Base-by-base conservation (phyloP, 148 eudicot genomes). In the Rhododendron ovatum region DNA sequence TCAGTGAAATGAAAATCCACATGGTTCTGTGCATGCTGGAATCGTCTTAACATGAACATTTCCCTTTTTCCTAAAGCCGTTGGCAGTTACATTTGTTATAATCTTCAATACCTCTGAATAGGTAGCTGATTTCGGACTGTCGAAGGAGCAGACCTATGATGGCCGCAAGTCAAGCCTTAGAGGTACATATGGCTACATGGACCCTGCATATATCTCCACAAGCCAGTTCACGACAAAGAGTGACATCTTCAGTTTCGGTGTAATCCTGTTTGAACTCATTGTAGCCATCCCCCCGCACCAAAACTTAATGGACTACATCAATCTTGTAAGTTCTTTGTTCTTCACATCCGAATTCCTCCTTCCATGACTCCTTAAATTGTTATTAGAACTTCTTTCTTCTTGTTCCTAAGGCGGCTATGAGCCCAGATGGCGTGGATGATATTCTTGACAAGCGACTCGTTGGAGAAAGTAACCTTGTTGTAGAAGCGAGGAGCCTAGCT, bases 81-180 rank as follows among this genome's bases (percentile, higher is more conserved):
- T 51, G 3, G 80, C 57, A 41, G 14, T 17, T 75, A 18, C 39
- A 4, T 12, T 10, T 20, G 13, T 73, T 18, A 11, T 51, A 39
- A 14, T 63, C 24, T 65, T 84, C 45, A 48, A n/a, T 59, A 17
- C 77, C 59, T 85, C 30, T 85, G 80, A 88, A 86, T 87, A 97
- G 99, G 99, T 97, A 77, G 99, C 99, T 79, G 99, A 97, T 92
- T 97, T 97, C 82, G 99, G 99, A 84, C 92, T 97, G 76, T 97
- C 99, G 33, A 97, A 93, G 88, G 99, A 95, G 91, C 94, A 92
- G 84, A 91, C 84, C 81, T 94, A 88, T 80, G 99, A 94, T 87
- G 94, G 98, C 57, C 92, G 93, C 81, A 92, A 92, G 78, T 95
- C 98, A 50, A 91, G 98, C 92, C 94, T 95, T 50, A 97, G 93